Evolutionary conservation across 176 grass and related monocot species (phyloP).

Genomic region (Zea luxurians): DNA sequence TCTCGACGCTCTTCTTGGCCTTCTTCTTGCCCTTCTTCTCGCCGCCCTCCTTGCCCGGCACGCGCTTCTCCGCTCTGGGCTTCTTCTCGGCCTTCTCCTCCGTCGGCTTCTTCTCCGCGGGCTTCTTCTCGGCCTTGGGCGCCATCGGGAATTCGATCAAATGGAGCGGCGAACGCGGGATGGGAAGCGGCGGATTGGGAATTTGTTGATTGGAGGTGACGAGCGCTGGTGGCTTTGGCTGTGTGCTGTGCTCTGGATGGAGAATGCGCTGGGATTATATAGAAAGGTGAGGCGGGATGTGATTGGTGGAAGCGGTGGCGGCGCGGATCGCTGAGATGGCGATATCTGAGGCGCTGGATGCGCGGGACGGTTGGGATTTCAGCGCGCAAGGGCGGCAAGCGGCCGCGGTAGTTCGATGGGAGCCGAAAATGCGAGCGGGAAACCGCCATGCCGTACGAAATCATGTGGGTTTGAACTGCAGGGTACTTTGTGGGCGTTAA

Average conservation of each 20-base stretch:
- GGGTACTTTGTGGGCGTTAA: no score
- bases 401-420: no score
- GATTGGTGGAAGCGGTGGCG: slow-evolving; percentile 10
- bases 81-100: slow-evolving; percentile 44
- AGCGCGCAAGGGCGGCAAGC: neutral
- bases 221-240: neutral
- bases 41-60: slow-evolving; percentile 35
- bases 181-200: neutral
- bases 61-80: slow-evolving; percentile 41
- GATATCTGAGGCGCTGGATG: neutral
- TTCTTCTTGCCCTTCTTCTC: slow-evolving; percentile 44
- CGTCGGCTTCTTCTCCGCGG: slow-evolving; percentile 41
- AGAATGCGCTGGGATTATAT: slow-evolving; percentile 24
- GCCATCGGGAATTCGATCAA: slow-evolving; percentile 15
- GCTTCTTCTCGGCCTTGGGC: slow-evolving; percentile 61
- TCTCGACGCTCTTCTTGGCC: slow-evolving; percentile 43
- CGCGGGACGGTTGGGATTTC: slow-evolving; percentile 5
- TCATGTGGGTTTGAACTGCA: no score
- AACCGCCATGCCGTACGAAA: no score
- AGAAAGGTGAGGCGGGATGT: neutral
- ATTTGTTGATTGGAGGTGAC: neutral
- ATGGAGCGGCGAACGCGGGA: neutral
- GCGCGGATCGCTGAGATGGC: slow-evolving; percentile 41
- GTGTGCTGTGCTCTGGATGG: neutral
- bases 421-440: no score